A percentile compares a stretch with the other conserved stretches of the same genome.
These are phyloP conservation scores for Stemphylium lycopersici DNA, from an alignment of 2,329 filamentous ascomycete genomes.

Conservation along the genomic window DNA sequence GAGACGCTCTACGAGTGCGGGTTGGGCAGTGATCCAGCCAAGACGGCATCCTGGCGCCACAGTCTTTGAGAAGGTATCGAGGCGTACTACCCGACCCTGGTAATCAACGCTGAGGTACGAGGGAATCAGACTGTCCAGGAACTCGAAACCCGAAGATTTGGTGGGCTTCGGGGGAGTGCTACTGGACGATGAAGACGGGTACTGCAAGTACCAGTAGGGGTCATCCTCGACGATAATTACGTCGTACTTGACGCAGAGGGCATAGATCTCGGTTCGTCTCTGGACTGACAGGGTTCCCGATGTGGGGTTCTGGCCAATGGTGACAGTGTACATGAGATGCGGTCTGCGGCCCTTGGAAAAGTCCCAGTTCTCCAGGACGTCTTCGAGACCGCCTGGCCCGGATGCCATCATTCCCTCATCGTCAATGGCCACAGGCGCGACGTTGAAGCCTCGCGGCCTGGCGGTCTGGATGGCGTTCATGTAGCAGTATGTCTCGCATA, in stretches of 20 bases:
- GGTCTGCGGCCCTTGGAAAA: constrained; percentile 73
- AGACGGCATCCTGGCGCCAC: constrained; percentile 87
- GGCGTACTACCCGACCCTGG: constrained; percentile 84
- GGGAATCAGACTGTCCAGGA: constrained; percentile 81
- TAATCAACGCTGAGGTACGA: constrained; percentile 82
- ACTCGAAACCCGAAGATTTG: constrained; percentile 70
- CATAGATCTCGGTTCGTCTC: constrained; percentile 79
- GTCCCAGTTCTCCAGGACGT: constrained; percentile 86
- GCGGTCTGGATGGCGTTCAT: constrained; percentile 74
- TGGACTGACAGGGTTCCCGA: constrained; percentile 74
- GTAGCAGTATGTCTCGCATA: constrained; percentile 83
- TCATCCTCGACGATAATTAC: constrained; percentile 93
- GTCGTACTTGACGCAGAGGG: constrained; percentile 80
- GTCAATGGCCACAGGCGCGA: constrained; percentile 77
- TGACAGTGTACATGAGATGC: constrained; percentile 88
- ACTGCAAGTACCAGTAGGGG: constrained; percentile 95
- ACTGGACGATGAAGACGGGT: constrained; percentile 68
- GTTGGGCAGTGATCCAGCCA: constrained; percentile 89
- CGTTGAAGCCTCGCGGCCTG: constrained; percentile 71
- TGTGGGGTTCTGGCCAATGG: constrained; percentile 90
- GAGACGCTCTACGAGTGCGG: constrained; percentile 75
- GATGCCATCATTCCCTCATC: constrained; percentile 76
- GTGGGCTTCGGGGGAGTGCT: constrained; percentile 45
- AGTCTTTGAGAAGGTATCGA: constrained; percentile 95
- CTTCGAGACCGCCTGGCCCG: constrained; percentile 74